Evolutionary conservation across 2,329 filamentous ascomycete genomes (phyloP), one percentile per base, ranked within the genome.

Genomic region (Alternaria angustiovoidea): DNA sequence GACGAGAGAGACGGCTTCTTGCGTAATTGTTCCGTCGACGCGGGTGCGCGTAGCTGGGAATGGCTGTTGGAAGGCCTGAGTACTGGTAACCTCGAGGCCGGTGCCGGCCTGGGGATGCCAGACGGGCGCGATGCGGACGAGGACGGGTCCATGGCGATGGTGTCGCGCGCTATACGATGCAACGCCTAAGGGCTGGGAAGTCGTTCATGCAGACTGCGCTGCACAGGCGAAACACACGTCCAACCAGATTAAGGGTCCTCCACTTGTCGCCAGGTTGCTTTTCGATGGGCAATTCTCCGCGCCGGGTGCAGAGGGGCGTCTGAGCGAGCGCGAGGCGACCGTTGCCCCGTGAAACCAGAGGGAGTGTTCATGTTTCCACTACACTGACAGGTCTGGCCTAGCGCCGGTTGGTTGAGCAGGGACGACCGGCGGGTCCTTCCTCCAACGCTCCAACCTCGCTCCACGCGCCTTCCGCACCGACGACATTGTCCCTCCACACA

Each of bases 71-170:
- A 76, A 43, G 80, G 62, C 39, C 71, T 69, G 44, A 76, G 84
- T 62, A 86, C 77, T 12, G 86, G 86, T 47, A 88, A 78, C 65
- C 83, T 82, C 22, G 85, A 87, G 43, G 81, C 52, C 12, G 75
- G 80, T 44, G 81, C 54, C 20, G 75, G 80, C 43, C 85, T 81
- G 59, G 86, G 85, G 51, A 87, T 73, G 51, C 72, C 75, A 41
- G 78, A 78, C 18, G 72, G 61, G 28, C 75, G 68, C 7, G 70
- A 60, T 48, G 69, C 70, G 59, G 70, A 65, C 54, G 70, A 76
- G 22, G 69, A 62, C 7, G 65, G 68, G 44, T 79, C 76, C 77
- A 79, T 78, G 54, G 63, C 59, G 62, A 78, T 78, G 54, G 62
- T 62, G 61, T 59, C 32, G 61, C 66, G 63, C 46, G 67, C 69